These are phyloP conservation scores for Dorcoceras hygrometricum DNA, from an alignment of 257 asterid genomes.

Conservation along the genomic window DNA sequence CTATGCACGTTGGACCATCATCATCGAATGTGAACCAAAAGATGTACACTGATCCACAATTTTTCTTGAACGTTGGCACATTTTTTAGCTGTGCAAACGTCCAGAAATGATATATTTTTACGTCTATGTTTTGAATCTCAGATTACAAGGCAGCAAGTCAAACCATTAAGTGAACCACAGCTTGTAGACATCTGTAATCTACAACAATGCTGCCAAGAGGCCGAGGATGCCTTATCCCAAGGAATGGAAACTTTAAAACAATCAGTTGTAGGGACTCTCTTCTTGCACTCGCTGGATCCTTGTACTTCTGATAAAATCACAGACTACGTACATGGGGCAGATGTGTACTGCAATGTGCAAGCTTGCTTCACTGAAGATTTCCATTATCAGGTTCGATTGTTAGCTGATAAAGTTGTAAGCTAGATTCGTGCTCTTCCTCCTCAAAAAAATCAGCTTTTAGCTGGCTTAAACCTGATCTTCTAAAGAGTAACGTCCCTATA, in stretches of 20 bases:
- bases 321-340: slow-evolving; percentile 82
- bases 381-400: slow-evolving; percentile 52
- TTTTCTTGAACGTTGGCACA: too few relatives aligned
- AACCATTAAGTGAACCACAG: slow-evolving; percentile 78
- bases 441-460: too few relatives aligned
- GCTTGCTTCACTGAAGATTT: slow-evolving; percentile 67
- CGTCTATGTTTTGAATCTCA: slow-evolving; percentile 27
- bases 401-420: too few relatives aligned
- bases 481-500: too few relatives aligned
- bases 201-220: slow-evolving; percentile 84
- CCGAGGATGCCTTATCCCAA: slow-evolving; percentile 93
- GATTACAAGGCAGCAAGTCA: slow-evolving; percentile 77
- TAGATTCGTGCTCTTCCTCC: too few relatives aligned
- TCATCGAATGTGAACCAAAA: too few relatives aligned
- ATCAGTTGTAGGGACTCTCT: slow-evolving; percentile 70
- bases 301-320: slow-evolving; percentile 54
- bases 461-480: too few relatives aligned
- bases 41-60: too few relatives aligned
- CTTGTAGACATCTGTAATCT: slow-evolving; percentile 66
- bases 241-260: slow-evolving; percentile 94
- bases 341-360: slow-evolving; percentile 84
- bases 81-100: too few relatives aligned
- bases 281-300: slow-evolving; percentile 47
- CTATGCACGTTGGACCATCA: slow-evolving; percentile 58
- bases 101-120: neutral